Evolutionary conservation across 306 rosid species (phyloP).

Genomic region (Quercus suber): DNA sequence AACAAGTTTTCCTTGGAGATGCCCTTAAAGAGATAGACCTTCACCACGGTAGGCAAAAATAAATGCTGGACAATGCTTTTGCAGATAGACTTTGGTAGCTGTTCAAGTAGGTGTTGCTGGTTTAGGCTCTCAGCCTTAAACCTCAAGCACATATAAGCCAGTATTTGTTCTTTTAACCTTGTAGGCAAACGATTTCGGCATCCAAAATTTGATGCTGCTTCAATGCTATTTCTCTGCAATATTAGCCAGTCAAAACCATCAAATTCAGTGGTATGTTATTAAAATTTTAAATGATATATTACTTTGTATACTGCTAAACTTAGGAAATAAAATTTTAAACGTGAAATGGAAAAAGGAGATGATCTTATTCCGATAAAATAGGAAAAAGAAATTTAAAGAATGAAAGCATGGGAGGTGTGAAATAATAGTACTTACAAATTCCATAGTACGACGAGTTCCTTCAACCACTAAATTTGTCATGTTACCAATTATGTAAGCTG

Average conservation of each 20-base stretch:
- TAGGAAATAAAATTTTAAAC: too few relatives aligned
- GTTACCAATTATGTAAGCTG: constrained; percentile 97
- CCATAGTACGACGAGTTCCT: constrained; percentile 97
- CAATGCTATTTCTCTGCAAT: constrained; percentile 75
- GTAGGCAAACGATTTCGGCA: constrained; percentile 69
- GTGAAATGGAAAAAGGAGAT: too few relatives aligned
- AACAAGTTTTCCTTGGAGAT: constrained; percentile 61
- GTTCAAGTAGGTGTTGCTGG: constrained; percentile 74
- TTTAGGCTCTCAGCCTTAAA: constrained; percentile 89
- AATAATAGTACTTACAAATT: constrained; percentile 53
- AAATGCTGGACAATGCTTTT: constrained; percentile 68
- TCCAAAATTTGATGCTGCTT: constrained; percentile 84
- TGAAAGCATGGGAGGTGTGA: neutral
- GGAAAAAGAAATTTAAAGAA: neutral
- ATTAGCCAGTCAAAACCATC: neutral
- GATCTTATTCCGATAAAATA: neutral
- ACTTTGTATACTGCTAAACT: too few relatives aligned
- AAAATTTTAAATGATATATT: too few relatives aligned
- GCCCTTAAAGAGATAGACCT: constrained; percentile 74
- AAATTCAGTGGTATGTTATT: too few relatives aligned
- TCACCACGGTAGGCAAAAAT: constrained; percentile 61
- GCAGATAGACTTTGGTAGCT: constrained; percentile 82
- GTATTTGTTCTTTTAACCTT: constrained; percentile 65
- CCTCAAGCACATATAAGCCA: constrained; percentile 91
- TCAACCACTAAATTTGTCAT: constrained; percentile 94